Evolutionary conservation across 306 rosid genomes (phyloP).

Genomic region (Fagus crenata): DNA sequence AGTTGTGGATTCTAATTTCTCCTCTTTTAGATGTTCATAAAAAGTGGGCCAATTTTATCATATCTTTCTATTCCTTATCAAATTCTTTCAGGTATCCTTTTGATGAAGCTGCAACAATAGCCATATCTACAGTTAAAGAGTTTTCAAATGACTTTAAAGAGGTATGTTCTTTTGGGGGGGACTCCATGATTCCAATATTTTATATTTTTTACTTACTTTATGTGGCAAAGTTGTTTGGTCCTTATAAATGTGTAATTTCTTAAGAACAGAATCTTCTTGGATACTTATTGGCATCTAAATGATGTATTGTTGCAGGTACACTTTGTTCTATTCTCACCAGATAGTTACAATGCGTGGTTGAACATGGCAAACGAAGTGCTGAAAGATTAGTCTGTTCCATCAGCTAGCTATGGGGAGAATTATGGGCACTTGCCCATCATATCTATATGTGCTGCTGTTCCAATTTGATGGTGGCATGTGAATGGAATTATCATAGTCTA

Average conservation of each 20-base stretch:
- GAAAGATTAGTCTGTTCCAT: slow-evolving; percentile 31
- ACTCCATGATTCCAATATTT: no score
- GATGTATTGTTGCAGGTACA: slow-evolving; percentile 62
- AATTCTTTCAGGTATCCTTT: slow-evolving; percentile 57
- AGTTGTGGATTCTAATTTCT: background rate
- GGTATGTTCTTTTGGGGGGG: slow-evolving; percentile 20
- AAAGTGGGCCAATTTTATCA: slow-evolving; percentile 2
- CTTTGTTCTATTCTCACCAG: slow-evolving; percentile 61
- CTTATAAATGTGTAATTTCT: background rate
- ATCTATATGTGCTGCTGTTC: background rate
- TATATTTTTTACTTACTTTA: background rate
- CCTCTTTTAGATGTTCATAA: background rate
- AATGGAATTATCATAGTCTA: background rate
- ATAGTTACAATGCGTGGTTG: slow-evolving; percentile 61
- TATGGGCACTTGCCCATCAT: background rate
- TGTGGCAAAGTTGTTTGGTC: background rate
- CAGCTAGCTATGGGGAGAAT: background rate
- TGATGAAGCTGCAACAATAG: slow-evolving; percentile 66
- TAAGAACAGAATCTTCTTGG: background rate
- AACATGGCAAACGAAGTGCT: slow-evolving; percentile 59
- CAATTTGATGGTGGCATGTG: background rate
- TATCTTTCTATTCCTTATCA: background rate
- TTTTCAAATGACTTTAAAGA: slow-evolving; percentile 63
- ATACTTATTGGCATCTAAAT: background rate
- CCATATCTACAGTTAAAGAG: slow-evolving; percentile 62